phyloP scores from a whole-genome alignment of 2,329 filamentous ascomycete species.

The Stachybotrys chlorohalonatus region DNA sequence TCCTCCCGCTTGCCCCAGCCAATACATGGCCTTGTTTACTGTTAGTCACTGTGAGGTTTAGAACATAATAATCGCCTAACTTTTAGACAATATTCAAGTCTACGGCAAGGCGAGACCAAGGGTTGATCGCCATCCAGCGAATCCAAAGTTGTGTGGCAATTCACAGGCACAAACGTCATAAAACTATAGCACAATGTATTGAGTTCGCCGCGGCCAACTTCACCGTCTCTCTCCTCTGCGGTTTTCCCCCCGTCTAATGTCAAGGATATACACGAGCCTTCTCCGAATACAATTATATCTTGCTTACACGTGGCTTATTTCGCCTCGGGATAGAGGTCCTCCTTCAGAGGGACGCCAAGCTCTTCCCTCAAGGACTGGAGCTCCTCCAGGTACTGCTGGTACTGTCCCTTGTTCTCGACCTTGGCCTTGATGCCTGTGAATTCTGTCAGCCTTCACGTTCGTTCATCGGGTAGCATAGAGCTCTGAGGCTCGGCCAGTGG shows the following conservation, averaged over 20 bases:
- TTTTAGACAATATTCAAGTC: too few relatives aligned
- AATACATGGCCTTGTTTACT: too few relatives aligned
- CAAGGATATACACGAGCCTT: slow-evolving; percentile 27
- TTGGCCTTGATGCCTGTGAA: slow-evolving; percentile 90
- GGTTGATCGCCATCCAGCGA: too few relatives aligned
- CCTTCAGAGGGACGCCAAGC: slow-evolving; percentile 83
- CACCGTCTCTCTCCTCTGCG: slow-evolving; percentile 14
- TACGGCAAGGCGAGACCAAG: too few relatives aligned
- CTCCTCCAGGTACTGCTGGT: slow-evolving; percentile 91
- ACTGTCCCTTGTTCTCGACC: slow-evolving; percentile 97
- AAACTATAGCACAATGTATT: slow-evolving; percentile 23
- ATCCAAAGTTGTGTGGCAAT: too few relatives aligned
- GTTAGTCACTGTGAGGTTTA: too few relatives aligned
- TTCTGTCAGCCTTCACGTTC: slow-evolving; percentile 7
- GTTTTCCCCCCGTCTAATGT: slow-evolving; percentile 13
- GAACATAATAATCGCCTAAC: too few relatives aligned
- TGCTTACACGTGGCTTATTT: slow-evolving; percentile 20
- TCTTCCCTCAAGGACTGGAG: slow-evolving; percentile 90
- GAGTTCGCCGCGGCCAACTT: slow-evolving; percentile 20
- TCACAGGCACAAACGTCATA: not conserved
- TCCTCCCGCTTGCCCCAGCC: too few relatives aligned
- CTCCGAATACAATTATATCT: slow-evolving; percentile 4
- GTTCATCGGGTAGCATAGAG: not conserved
- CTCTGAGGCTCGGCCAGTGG: not conserved
- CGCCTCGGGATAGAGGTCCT: slow-evolving; percentile 76